Evolutionary conservation across 768 basidiomycete species (phyloP).

Genomic region (Trametes coccinea): DNA sequence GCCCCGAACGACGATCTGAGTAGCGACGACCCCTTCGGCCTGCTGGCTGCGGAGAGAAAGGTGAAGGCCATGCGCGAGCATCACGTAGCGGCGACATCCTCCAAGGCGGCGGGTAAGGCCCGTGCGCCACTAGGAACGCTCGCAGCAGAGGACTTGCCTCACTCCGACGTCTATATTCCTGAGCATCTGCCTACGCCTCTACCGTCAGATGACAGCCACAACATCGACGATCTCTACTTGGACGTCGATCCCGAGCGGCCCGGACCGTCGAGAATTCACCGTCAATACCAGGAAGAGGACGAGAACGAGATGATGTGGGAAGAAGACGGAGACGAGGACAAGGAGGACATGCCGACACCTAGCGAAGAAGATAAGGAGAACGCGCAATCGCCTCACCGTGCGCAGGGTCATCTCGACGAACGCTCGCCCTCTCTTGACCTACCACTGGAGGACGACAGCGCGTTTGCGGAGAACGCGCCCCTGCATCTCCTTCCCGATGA

Average conservation of each 20-base stretch:
- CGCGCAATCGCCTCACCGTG: slow-evolving; percentile 6
- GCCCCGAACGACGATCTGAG: background rate
- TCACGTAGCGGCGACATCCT: background rate
- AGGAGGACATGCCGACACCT: slow-evolving; percentile 24
- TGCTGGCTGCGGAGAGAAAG: slow-evolving; percentile 29
- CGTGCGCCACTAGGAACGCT: slow-evolving; percentile 28
- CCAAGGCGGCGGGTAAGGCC: background rate
- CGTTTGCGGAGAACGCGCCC: slow-evolving; percentile 1
- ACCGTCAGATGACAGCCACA: slow-evolving; percentile 24
- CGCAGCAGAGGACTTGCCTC: slow-evolving; percentile 13
- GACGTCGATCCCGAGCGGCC: slow-evolving; percentile 18
- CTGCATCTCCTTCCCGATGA: background rate
- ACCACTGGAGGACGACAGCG: background rate
- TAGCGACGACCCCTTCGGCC: slow-evolving; percentile 32
- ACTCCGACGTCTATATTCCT: slow-evolving; percentile 14
- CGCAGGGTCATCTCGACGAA: slow-evolving; percentile 4
- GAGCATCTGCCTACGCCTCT: slow-evolving; percentile 27
- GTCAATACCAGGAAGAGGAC: background rate
- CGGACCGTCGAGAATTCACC: background rate
- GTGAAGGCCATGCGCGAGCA: slow-evolving; percentile 24
- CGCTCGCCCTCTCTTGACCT: background rate
- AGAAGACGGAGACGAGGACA: slow-evolving; percentile 22
- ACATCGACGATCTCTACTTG: slow-evolving; percentile 28
- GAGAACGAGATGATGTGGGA: slow-evolving; percentile 1
- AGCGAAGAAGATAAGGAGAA: slow-evolving; percentile 15